A percentile compares a stretch with the other conserved stretches of the same genome.
Conservation (phyloP, 768 basidiomycete genomes). For the Leccinum fibrillosum region DNA sequence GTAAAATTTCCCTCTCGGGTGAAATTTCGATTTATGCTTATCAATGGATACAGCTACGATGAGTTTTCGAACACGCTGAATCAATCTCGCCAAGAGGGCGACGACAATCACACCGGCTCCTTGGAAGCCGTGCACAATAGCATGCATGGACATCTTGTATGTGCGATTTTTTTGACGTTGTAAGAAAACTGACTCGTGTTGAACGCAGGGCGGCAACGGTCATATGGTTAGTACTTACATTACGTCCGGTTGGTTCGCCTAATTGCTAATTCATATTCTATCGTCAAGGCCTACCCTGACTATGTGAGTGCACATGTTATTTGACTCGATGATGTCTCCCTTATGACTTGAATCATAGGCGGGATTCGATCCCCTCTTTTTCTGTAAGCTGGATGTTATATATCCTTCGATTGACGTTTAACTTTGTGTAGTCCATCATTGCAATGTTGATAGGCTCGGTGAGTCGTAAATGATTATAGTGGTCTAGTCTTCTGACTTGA, state of each 20-base stretch:
- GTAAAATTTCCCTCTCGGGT: not conserved
- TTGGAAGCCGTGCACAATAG: slow-evolving; percentile 21
- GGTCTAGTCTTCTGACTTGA: not conserved
- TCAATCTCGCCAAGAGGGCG: slow-evolving; percentile 15
- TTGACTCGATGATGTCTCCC: not conserved
- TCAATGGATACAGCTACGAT: slow-evolving; percentile 20
- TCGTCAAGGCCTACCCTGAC: slow-evolving; percentile 16
- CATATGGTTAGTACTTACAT: slow-evolving; percentile 21
- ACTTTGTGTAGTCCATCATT: slow-evolving; percentile 19
- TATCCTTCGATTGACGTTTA: not conserved
- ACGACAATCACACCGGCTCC: slow-evolving; percentile 13
- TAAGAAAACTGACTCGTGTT: not conserved
- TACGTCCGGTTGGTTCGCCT: not conserved
- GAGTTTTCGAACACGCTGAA: slow-evolving; percentile 27
- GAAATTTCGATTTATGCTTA: not conserved
- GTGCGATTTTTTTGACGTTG: not conserved
- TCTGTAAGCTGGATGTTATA: slow-evolving; percentile 11
- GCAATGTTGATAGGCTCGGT: slow-evolving; percentile 24
- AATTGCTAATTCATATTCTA: not conserved
- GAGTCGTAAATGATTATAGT: not conserved
- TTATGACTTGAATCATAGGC: slow-evolving; percentile 7
- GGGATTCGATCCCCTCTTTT: slow-evolving; percentile 25
- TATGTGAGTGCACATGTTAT: slow-evolving; percentile 14
- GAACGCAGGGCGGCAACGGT: slow-evolving; percentile 24
- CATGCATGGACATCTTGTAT: slow-evolving; percentile 17